phyloP scores from a whole-genome alignment of 441 rosid genomes.

The Adansonia gregorii region DNA sequence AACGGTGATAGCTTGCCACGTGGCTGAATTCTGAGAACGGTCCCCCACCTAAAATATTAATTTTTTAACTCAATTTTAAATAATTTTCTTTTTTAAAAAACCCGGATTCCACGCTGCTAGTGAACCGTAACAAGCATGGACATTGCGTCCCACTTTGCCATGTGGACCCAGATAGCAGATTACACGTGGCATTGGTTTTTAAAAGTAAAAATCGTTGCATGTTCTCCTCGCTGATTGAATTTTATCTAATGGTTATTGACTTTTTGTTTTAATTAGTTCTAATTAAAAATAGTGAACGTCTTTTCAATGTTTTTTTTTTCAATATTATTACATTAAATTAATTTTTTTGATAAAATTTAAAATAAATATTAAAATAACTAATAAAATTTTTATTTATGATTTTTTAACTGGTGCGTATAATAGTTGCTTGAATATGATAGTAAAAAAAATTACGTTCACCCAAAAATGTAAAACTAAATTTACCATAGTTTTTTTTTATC shows the following conservation, averaged over 20 bases:
- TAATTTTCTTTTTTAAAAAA: background rate
- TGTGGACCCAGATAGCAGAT: background rate
- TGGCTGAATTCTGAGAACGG: constrained; percentile 9
- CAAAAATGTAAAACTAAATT: background rate
- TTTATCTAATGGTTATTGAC: background rate
- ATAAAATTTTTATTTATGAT: too few relatives aligned
- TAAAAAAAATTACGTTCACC: background rate
- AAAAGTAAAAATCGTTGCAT: background rate
- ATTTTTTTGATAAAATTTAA: too few relatives aligned
- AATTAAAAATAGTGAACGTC: too few relatives aligned
- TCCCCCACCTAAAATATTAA: constrained; percentile 4
- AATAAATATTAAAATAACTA: too few relatives aligned
- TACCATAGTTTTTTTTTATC: background rate
- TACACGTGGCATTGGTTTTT: background rate
- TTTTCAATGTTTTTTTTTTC: too few relatives aligned
- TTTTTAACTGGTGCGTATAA: too few relatives aligned
- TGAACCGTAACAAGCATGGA: background rate
- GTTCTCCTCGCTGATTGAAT: constrained; percentile 1
- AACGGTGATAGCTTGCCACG: constrained; percentile 24
- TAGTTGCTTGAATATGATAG: background rate
- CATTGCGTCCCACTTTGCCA: background rate
- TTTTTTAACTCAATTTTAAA: background rate
- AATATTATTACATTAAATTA: too few relatives aligned
- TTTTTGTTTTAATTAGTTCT: background rate
- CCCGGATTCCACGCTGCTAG: constrained; percentile 6